These are phyloP conservation scores for Penicillium mononematosum DNA, from an alignment of 495 filamentous ascomycete genomes.

Conservation along the genomic window DNA sequence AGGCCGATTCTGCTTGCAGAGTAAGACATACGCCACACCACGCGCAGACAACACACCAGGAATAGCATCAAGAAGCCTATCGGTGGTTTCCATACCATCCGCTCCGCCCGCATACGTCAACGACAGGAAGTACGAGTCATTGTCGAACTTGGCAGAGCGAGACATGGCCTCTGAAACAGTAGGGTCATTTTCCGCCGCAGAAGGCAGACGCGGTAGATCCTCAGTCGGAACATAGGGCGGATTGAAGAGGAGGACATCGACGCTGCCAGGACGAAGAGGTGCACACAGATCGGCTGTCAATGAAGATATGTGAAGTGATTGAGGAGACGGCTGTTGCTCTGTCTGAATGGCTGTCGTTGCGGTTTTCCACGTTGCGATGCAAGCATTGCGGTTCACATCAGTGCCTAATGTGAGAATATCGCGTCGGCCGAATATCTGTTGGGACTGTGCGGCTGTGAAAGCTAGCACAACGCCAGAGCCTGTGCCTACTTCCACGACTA, in stretches of 20 bases:
- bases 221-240: constrained; percentile 91
- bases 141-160: constrained; percentile 52
- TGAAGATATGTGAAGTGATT: constrained; percentile 54
- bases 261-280: constrained; percentile 51
- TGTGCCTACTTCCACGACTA: constrained; percentile 82
- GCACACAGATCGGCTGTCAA: constrained; percentile 64
- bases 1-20: constrained; percentile 85
- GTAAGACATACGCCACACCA: constrained; percentile 84
- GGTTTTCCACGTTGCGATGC: constrained; percentile 63
- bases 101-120: constrained; percentile 83
- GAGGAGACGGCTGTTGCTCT: constrained; percentile 20
- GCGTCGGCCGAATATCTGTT: constrained; percentile 65
- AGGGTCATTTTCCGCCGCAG: constrained; percentile 27
- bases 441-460: constrained; percentile 76
- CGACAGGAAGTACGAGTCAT: constrained; percentile 76
- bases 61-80: constrained; percentile 68
- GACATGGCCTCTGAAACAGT: constrained; percentile 20
- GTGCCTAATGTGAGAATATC: constrained; percentile 70
- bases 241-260: constrained; percentile 93
- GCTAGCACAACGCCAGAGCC: constrained; percentile 90
- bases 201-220: constrained; percentile 57
- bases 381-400: constrained; percentile 83
- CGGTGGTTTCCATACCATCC: constrained; percentile 92
- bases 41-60: constrained; percentile 57
- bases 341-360: constrained; percentile 52